These are phyloP conservation scores for Chalciporus piperatus DNA, from an alignment of 768 basidiomycete genomes.

Conservation along the genomic window DNA sequence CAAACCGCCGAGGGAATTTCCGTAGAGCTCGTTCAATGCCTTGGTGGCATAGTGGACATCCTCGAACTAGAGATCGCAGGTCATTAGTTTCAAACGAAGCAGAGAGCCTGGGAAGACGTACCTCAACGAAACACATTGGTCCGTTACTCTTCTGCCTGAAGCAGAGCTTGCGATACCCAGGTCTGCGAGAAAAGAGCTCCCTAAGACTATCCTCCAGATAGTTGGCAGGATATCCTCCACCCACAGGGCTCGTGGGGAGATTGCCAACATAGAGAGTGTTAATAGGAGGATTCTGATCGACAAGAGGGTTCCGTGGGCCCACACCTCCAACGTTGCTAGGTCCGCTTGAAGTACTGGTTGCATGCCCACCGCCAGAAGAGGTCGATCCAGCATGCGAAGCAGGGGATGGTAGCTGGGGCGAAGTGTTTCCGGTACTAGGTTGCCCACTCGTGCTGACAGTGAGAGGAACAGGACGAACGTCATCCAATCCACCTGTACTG, in stretches of 20 bases:
- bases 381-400: conserved; percentile 60
- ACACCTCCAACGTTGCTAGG: conserved; percentile 20
- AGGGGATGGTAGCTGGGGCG: conserved; percentile 77
- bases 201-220: conserved; percentile 86
- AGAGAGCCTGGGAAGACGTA: conserved; percentile 30
- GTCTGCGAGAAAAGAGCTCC: conserved; percentile 72
- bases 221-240: conserved; percentile 69
- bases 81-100: neutral
- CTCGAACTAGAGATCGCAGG: conserved; percentile 62
- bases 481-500: conserved; percentile 44
- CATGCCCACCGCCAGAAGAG: conserved; percentile 30
- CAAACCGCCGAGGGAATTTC: conserved; percentile 84
- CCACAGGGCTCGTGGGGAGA: conserved; percentile 76
- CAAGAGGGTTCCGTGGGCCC: conserved; percentile 37
- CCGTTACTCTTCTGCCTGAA: conserved; percentile 97
- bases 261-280: conserved; percentile 99
- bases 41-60: conserved; percentile 81
- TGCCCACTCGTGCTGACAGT: conserved; percentile 49
- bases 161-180: conserved; percentile 88
- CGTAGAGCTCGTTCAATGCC: conserved; percentile 89
- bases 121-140: conserved; percentile 99
- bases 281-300: conserved; percentile 97
- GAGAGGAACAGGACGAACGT: conserved; percentile 23
- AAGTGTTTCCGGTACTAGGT: conserved; percentile 37
- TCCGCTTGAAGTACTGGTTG: conserved; percentile 31